Evolutionary conservation across 495 filamentous ascomycete species (phyloP).

Genomic region (Neurospora intermedia): DNA sequence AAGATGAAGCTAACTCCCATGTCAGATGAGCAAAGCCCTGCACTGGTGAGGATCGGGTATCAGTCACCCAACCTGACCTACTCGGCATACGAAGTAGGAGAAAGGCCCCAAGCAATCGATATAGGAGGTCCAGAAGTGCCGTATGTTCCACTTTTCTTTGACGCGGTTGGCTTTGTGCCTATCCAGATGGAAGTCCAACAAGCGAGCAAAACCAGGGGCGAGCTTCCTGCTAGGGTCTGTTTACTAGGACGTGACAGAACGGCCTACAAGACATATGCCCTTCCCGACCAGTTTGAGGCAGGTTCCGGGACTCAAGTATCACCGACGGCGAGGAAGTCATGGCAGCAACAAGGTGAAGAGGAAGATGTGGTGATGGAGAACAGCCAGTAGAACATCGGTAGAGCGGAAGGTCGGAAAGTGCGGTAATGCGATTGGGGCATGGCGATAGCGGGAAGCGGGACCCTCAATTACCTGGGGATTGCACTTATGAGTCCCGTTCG

Average conservation of each 20-base stretch:
- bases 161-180: conserved; percentile 28
- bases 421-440: not conserved
- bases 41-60: conserved; percentile 8
- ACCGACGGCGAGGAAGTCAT: not conserved
- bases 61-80: conserved; percentile 6
- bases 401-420: not conserved
- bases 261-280: conserved; percentile 31
- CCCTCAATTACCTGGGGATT: not conserved
- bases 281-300: conserved; percentile 20
- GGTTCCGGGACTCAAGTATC: not conserved
- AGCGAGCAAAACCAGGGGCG: conserved; percentile 22
- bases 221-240: conserved; percentile 32
- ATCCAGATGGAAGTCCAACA: conserved; percentile 36
- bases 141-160: conserved; percentile 17
- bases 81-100: conserved; percentile 3
- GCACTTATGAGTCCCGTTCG: not conserved
- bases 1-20: not conserved
- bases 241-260: conserved; percentile 33
- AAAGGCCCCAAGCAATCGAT: not conserved
- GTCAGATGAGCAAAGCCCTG: conserved; percentile 12
- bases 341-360: not conserved
- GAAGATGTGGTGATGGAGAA: not conserved
- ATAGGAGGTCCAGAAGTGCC: not conserved
- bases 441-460: not conserved
- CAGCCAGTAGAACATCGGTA: not conserved